These are phyloP conservation scores for Batrachochytrium dendrobatidis DNA, from an alignment of 371 early-diverging fungal genomes.

Conservation along the genomic window DNA sequence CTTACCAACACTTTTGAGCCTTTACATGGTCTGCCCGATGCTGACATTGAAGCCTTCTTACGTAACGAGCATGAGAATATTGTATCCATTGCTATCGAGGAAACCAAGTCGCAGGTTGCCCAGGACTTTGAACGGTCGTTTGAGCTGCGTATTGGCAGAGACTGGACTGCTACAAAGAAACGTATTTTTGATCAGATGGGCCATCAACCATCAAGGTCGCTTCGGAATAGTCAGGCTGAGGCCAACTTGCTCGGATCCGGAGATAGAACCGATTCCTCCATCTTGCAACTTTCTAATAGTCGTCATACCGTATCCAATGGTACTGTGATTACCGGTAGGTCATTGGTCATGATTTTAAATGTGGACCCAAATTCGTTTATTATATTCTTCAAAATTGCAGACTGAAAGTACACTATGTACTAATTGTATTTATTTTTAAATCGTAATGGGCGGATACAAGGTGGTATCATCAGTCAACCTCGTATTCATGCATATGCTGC, in stretches of 20 bases:
- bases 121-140: slow-evolving; percentile 30
- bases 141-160: slow-evolving; percentile 41
- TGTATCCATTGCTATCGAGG: slow-evolving; percentile 62
- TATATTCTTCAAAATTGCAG: too few relatives aligned
- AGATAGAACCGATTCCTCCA: slow-evolving; percentile 1
- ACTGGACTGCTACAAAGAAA: slow-evolving; percentile 65
- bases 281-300: neutral
- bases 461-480: slow-evolving; percentile 13
- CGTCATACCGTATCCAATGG: neutral
- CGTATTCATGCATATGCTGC: slow-evolving; percentile 40
- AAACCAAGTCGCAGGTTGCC: slow-evolving; percentile 28
- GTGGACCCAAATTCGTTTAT: too few relatives aligned
- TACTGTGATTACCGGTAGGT: too few relatives aligned
- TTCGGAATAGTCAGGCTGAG: slow-evolving; percentile 6
- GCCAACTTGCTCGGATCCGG: too few relatives aligned
- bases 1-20: slow-evolving; percentile 63
- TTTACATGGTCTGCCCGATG: slow-evolving; percentile 51
- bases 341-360: too few relatives aligned
- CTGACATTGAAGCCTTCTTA: slow-evolving; percentile 77
- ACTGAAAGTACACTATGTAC: too few relatives aligned
- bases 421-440: too few relatives aligned
- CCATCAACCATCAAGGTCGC: slow-evolving; percentile 16
- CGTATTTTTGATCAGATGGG: slow-evolving; percentile 69
- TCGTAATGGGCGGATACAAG: too few relatives aligned
- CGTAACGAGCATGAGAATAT: slow-evolving; percentile 62